Evolutionary conservation across 2,329 filamentous ascomycete species (phyloP), one percentile per base, ranked within the genome.

Genomic region (Stagonosporopsis rhizophila): DNA sequence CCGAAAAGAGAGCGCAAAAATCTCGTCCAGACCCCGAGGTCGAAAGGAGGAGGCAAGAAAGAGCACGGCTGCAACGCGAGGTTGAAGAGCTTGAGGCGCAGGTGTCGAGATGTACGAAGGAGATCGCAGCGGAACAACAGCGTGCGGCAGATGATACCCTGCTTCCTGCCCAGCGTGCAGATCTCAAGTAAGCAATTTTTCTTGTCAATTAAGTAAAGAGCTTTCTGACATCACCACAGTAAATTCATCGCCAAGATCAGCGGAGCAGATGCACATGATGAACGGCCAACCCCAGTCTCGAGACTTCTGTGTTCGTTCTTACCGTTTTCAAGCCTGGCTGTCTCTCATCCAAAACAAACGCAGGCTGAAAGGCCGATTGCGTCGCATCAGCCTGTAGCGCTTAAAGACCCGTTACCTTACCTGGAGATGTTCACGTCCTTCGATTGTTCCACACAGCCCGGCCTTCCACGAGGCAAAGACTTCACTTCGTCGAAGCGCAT

Each of bases 361-460:
- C 42, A 47, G 40, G 19, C 74, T 6, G 67, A 71, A 25, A 76
- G 74, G n/a, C 77, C 79, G 2, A 71, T 83, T 0, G 77, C 82
- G 7, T 90, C 88, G 1, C 90, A 93, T 67, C 83, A 86, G 1
- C 80, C 81, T 1, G 80, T 92, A 76, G 81, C 84, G 0, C 81
- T 89, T 1, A 79, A 82, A 0, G 85, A 92, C 57, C 85, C 89
- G 45, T 76, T 89, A 2, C 86, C 88, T 0, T 92, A 89, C 61
- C 80, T 93, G 0, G 84, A 89, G 41, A 81, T 89, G 8, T 92
- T 95, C 65, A 89, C 86, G 0, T 85, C 89, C 0, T 81, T 95
- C 14, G 79, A 79, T 0, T 87, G 90, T 54, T 80, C 81, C 0
- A 88, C 86, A 0, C 81, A 76, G 0, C 78, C 86, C 14, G 66